Conservation (phyloP, 1,139 yeast genomes). For the Diutina rugosa region DNA sequence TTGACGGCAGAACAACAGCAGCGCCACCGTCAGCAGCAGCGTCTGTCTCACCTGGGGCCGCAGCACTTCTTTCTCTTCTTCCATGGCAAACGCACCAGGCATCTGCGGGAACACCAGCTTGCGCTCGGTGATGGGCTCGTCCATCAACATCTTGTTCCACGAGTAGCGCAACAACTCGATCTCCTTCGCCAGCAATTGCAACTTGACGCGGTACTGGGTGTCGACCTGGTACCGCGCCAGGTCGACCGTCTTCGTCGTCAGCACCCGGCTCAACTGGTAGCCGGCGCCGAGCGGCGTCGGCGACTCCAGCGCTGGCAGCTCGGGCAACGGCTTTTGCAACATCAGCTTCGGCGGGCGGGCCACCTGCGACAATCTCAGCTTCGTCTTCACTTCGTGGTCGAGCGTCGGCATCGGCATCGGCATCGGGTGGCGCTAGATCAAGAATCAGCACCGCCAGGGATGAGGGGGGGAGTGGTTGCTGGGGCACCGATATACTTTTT, state of each 20-base stretch:
- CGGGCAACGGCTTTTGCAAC: constrained; percentile 1
- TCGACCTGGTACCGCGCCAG: neutral
- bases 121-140: constrained; percentile 16
- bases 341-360: neutral
- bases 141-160: constrained; percentile 32
- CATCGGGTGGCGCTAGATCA: neutral
- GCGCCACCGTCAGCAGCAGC: constrained; percentile 6
- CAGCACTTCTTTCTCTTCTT: neutral
- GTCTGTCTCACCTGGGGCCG: neutral
- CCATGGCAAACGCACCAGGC: constrained; percentile 8
- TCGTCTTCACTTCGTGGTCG: neutral
- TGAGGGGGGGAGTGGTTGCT: neutral
- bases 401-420: neutral
- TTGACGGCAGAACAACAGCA: constrained; percentile 45
- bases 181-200: constrained; percentile 18
- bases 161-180: constrained; percentile 29
- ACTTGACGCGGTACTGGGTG: neutral
- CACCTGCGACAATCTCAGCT: neutral
- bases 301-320: neutral
- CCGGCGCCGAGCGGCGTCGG: neutral
- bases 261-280: neutral
- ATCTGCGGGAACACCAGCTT: constrained; percentile 8
- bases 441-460: neutral
- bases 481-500: neutral
- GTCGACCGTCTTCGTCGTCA: neutral